Conservation (phyloP, 192 early-diverging fungal species). For the Fimicolochytrium jonesii region DNA sequence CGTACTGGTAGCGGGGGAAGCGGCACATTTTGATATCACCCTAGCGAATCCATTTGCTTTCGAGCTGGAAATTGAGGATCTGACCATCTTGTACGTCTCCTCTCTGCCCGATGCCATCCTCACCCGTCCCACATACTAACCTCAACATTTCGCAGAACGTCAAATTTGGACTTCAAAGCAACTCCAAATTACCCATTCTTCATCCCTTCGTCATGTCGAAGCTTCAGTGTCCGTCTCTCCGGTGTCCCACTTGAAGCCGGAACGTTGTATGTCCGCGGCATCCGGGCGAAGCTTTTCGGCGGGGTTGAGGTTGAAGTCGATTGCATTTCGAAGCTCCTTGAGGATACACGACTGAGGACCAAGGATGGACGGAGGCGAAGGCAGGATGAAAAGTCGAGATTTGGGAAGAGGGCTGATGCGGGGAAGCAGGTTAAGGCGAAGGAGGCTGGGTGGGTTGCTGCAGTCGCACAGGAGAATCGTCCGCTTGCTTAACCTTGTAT, state of each 20-base stretch:
- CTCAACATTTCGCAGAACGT: no score
- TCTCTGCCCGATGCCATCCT: no score
- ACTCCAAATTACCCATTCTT: conserved; percentile 46
- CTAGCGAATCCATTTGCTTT: conserved; percentile 77
- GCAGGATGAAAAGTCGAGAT: conserved; percentile 34
- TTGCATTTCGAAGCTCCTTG: conserved; percentile 49
- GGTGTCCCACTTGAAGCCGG: conserved; percentile 61
- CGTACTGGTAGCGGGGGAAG: conserved; percentile 63
- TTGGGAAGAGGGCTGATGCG: neutral
- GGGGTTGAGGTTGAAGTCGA: conserved; percentile 58
- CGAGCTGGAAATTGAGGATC: conserved; percentile 68
- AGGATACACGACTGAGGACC: conserved; percentile 53
- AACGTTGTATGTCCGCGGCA: conserved; percentile 59
- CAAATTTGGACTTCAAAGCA: conserved; percentile 57
- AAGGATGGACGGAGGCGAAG: conserved; percentile 35
- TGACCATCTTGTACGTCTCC: conserved; percentile 47
- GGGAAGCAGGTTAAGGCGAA: conserved; percentile 1
- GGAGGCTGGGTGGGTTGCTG: neutral
- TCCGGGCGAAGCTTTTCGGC: conserved; percentile 59
- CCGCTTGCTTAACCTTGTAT: no score
- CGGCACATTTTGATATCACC: conserved; percentile 63
- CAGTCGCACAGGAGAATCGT: no score
- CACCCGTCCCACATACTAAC: no score
- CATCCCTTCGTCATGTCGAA: conserved; percentile 60
- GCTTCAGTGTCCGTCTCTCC: conserved; percentile 58